Conservation (phyloP, 2,329 filamentous ascomycete species). For the Epichloe gansuensis region DNA sequence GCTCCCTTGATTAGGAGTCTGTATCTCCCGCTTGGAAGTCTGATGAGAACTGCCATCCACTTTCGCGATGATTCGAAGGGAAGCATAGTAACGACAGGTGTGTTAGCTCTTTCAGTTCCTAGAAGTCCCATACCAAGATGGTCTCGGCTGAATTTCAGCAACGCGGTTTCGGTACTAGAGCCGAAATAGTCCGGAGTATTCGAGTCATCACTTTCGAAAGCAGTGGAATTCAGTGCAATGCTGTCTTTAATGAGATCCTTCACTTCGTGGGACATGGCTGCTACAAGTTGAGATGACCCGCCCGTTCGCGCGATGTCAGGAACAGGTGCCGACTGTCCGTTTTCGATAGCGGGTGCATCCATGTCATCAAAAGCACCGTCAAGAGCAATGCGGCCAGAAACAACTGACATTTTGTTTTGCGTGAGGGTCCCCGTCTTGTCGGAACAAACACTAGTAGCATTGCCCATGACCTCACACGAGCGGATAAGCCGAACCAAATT, state of each 20-base stretch:
- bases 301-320: slow-evolving; percentile 14
- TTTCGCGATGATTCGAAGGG: slow-evolving; percentile 43
- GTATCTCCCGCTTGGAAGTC: slow-evolving; percentile 31
- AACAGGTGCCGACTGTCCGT: slow-evolving; percentile 11
- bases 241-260: slow-evolving; percentile 26
- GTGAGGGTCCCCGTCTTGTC: slow-evolving; percentile 57
- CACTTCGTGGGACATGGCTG: slow-evolving; percentile 21
- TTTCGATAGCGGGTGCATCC: slow-evolving; percentile 12
- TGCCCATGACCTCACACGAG: slow-evolving; percentile 53
- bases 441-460: slow-evolving; percentile 51
- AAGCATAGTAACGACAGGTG: slow-evolving; percentile 34
- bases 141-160: slow-evolving; percentile 38
- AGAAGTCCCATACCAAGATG: slow-evolving; percentile 34
- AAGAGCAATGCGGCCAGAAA: slow-evolving; percentile 41
- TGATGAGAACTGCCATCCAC: slow-evolving; percentile 44
- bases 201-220: slow-evolving; percentile 35
- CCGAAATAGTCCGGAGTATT: slow-evolving; percentile 32
- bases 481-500: slow-evolving; percentile 47
- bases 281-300: slow-evolving; percentile 18
- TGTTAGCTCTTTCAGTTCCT: slow-evolving; percentile 33
- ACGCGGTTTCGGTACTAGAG: slow-evolving; percentile 42
- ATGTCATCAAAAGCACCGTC: slow-evolving; percentile 25
- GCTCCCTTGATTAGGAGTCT: slow-evolving; percentile 45
- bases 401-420: slow-evolving; percentile 50
- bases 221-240: slow-evolving; percentile 38